Evolutionary conservation across 768 basidiomycete genomes (phyloP).

Genomic region (Cyclocybe cylindracea): DNA sequence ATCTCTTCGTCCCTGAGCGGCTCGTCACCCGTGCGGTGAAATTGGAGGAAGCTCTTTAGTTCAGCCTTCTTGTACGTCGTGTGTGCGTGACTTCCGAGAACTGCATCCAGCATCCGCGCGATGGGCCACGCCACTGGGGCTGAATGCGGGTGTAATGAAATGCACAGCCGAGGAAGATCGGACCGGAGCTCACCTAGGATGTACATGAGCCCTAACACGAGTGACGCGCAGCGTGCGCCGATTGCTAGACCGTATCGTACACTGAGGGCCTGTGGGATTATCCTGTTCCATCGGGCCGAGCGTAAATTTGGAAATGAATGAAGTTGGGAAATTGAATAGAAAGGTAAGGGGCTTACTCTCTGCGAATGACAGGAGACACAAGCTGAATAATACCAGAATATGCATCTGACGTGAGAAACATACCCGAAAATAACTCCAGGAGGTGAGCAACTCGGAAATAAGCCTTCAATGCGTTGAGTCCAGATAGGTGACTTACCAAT

Average conservation of each 20-base stretch:
- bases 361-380: slow-evolving; percentile 30
- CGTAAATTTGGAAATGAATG: not conserved
- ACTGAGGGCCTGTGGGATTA: slow-evolving; percentile 72
- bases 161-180: slow-evolving; percentile 18
- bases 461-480: too few species aligned
- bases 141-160: slow-evolving; percentile 18
- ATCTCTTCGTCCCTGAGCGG: slow-evolving; percentile 82
- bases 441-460: not conserved
- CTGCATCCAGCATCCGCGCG: slow-evolving; percentile 80
- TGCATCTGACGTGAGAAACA: slow-evolving; percentile 16
- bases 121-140: slow-evolving; percentile 83
- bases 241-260: slow-evolving; percentile 80
- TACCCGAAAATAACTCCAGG: slow-evolving; percentile 80
- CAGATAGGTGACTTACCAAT: slow-evolving; percentile 46
- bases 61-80: slow-evolving; percentile 84
- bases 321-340: too few species aligned
- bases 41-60: slow-evolving; percentile 76
- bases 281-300: slow-evolving; percentile 25
- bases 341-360: slow-evolving; percentile 50
- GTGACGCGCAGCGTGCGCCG: slow-evolving; percentile 75
- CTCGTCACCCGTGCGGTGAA: slow-evolving; percentile 78
- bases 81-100: slow-evolving; percentile 73
- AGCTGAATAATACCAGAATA: not conserved
- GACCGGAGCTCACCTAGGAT: slow-evolving; percentile 47
- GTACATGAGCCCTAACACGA: slow-evolving; percentile 76